Evolutionary conservation across 257 asterid species (phyloP), one percentile per base, ranked within the genome.

Genomic region (Solanum piurae): DNA sequence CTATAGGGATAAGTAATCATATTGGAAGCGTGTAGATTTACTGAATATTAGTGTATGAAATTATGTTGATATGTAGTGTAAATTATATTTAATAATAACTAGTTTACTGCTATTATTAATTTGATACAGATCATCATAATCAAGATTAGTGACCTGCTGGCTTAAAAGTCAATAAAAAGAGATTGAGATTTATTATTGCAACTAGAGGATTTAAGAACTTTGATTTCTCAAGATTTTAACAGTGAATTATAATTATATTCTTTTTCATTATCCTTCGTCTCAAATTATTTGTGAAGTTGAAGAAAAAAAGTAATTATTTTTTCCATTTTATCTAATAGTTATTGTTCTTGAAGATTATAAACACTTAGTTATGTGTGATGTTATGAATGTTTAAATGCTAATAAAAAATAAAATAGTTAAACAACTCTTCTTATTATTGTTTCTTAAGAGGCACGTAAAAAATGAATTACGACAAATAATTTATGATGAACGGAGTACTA

Each of bases 1-100:
- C 40, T 87, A 88, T 88, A 66, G 87, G 44, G 92, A 86, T 87
- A 77, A 52, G 88, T 77, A 91, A 92, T 94, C 87, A 93, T 93
- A 36, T 66, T 6, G 52, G 93, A 89, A 93, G 93, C 92, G 86
- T 91, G 93, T 71, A 86, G 64, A 33, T 89, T 72, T 36, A 27
- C 40, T 49, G 76, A 69, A 83, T 58, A 68, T 46, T 37, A 86
- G 69, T 83, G 42, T 71, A 64, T 36, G 68, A 18, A 85, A 85
- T 68, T 72, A 85, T 66, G 79, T 62, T 38, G 38, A 37, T 71
- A 85, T 40, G 60, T 36, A 16, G 29, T 33, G 49, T 31, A 64
- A 1, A 31, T 21, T 62, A 38, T 71, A 25, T 38, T 38, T 46
- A 85, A 82, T 46, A 85, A 82, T 33, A 33, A 69, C 40, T 80